Conservation (phyloP, 2,329 filamentous ascomycete genomes). For the Colletotrichum sp. region DNA sequence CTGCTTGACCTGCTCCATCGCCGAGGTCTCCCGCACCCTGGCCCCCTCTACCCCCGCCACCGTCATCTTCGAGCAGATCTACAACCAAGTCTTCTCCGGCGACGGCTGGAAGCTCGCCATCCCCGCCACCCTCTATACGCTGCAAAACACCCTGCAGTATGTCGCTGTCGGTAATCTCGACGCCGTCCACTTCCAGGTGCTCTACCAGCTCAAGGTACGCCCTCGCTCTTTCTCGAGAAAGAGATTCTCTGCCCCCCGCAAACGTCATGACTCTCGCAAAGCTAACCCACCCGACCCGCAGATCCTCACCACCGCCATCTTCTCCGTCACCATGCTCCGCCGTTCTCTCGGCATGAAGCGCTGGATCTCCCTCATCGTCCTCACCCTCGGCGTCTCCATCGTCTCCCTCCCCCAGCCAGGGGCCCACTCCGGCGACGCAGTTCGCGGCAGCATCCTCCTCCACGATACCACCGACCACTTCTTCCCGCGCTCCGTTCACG, state of each 20-base stretch:
- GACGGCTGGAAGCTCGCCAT: conserved; percentile 96
- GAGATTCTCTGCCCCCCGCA: background rate
- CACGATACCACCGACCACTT: conserved; percentile 70
- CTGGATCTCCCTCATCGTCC: conserved; percentile 80
- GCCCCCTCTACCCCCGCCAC: conserved; percentile 82
- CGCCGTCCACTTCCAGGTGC: conserved; percentile 90
- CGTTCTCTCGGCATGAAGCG: conserved; percentile 73
- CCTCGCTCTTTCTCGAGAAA: background rate
- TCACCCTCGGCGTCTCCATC: conserved; percentile 83
- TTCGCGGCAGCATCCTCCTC: conserved; percentile 64
- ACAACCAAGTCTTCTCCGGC: conserved; percentile 80
- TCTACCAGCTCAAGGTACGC: conserved; percentile 86
- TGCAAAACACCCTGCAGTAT: conserved; percentile 95
- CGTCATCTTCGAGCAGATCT: conserved; percentile 80
- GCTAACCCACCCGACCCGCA: conserved; percentile 28
- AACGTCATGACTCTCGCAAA: background rate
- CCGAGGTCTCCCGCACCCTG: conserved; percentile 81
- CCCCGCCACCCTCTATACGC: conserved; percentile 84
- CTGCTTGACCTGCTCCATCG: conserved; percentile 84
- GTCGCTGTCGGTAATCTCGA: conserved; percentile 90
- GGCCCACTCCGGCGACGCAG: conserved; percentile 53
- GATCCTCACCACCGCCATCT: conserved; percentile 88
- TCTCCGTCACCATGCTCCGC: conserved; percentile 80
- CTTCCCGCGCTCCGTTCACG: conserved; percentile 81
- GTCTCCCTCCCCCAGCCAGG: conserved; percentile 72